Conservation (phyloP, 2,329 filamentous ascomycete species). For the Phoma sp. region DNA sequence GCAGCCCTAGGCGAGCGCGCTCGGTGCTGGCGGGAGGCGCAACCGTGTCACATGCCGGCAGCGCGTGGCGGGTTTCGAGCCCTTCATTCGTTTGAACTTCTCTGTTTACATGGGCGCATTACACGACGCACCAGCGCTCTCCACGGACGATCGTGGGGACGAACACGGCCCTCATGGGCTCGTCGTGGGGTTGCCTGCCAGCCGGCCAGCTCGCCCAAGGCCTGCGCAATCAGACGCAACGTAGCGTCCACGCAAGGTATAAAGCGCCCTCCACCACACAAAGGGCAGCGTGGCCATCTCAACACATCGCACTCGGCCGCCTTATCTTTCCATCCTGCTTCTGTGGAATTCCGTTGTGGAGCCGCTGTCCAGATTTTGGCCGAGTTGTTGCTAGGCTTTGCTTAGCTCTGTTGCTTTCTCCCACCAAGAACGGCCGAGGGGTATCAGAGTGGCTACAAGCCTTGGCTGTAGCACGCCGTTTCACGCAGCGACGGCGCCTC, state of each 20-base stretch:
- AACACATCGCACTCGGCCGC: constrained; percentile 8
- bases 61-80: constrained; percentile 11
- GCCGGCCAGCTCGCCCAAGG: constrained; percentile 11
- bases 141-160: constrained; percentile 11
- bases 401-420: constrained; percentile 16
- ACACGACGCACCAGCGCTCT: constrained; percentile 1
- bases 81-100: constrained; percentile 14
- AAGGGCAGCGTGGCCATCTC: constrained; percentile 10
- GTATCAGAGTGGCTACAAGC: constrained; percentile 11
- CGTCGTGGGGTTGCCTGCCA: constrained; percentile 12
- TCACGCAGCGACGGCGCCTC: constrained; percentile 28
- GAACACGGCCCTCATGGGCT: neutral
- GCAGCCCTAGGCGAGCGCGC: constrained; percentile 7
- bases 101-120: constrained; percentile 7
- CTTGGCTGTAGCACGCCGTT: constrained; percentile 31
- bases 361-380: constrained; percentile 6
- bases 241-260: neutral
- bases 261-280: constrained; percentile 16
- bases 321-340: constrained; percentile 13
- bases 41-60: constrained; percentile 17
- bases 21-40: constrained; percentile 10
- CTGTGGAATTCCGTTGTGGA: constrained; percentile 14
- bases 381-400: constrained; percentile 15
- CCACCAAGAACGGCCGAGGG: constrained; percentile 15
- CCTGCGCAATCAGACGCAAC: constrained; percentile 2